Evolutionary conservation across 2,329 filamentous ascomycete genomes (phyloP).

Genomic region (Rugonectria rugulosa): DNA sequence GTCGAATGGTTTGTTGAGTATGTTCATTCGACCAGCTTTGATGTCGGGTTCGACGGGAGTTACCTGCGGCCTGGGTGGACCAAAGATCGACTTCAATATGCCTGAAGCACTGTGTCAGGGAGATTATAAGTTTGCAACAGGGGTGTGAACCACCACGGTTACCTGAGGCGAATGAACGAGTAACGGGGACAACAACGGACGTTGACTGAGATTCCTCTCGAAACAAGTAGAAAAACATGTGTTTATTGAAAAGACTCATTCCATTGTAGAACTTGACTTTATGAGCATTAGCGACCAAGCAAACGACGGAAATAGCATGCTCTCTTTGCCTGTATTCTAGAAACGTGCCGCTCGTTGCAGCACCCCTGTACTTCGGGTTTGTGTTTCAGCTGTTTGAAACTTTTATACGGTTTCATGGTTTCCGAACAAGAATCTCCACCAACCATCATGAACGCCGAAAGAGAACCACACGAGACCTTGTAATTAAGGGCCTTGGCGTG

Average conservation of each 20-base stretch:
- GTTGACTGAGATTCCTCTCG: too few relatives aligned
- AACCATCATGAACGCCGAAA: background rate
- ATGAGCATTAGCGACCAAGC: too few relatives aligned
- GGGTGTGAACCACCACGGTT: too few relatives aligned
- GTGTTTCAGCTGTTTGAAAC: background rate
- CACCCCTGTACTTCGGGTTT: background rate
- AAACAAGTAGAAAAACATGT: too few relatives aligned
- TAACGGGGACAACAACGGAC: too few relatives aligned
- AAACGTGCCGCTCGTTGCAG: background rate
- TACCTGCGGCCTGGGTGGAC: constrained; percentile 61
- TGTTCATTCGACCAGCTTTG: constrained; percentile 60
- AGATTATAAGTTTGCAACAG: background rate
- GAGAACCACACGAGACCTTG: background rate
- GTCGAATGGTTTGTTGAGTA: constrained; percentile 63
- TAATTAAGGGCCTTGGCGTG: background rate
- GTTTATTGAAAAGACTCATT: too few relatives aligned
- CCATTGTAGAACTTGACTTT: too few relatives aligned
- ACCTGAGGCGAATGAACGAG: too few relatives aligned
- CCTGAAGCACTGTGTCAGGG: constrained; percentile 1
- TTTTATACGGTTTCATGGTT: background rate
- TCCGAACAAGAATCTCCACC: background rate
- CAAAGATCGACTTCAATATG: constrained; percentile 47
- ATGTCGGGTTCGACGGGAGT: constrained; percentile 55
- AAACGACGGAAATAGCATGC: too few relatives aligned
- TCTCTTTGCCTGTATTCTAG: background rate